Conservation (phyloP, 2,329 filamentous ascomycete species). For the Colletotrichum sp. region DNA sequence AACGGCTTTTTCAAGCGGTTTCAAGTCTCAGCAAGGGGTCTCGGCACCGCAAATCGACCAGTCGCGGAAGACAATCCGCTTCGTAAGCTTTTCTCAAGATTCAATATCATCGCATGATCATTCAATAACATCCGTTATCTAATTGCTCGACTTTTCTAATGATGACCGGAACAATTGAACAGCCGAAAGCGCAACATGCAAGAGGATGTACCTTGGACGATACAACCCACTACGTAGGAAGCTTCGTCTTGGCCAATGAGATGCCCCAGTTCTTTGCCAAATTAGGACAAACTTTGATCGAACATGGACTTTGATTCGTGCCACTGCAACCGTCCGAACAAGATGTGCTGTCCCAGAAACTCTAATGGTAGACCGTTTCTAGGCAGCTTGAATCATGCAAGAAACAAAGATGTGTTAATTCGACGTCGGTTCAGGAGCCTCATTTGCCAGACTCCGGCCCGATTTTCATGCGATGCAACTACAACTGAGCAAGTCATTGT, state of each 20-base stretch:
- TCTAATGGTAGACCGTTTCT: not conserved
- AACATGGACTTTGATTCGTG: not conserved
- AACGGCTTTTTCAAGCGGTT: not conserved
- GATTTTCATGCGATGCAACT: not conserved
- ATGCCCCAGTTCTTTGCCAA: not conserved
- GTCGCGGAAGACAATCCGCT: not conserved
- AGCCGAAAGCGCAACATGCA: not conserved
- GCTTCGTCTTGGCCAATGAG: not conserved
- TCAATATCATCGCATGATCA: not conserved
- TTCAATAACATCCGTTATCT: not conserved
- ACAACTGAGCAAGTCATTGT: not conserved
- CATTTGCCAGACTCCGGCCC: not conserved
- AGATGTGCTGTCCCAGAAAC: not conserved
- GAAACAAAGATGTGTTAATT: not conserved
- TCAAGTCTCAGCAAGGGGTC: not conserved
- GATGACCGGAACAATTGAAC: not conserved
- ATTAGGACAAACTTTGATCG: not conserved
- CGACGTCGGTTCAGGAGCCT: not conserved
- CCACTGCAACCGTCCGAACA: not conserved
- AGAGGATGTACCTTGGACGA: not conserved
- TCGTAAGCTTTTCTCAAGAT: not conserved
- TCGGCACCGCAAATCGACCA: not conserved
- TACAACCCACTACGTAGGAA: not conserved
- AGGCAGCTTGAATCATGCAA: not conserved
- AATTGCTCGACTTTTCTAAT: not conserved